phyloP scores from a whole-genome alignment of 257 asterid species.

The Forsythia suspensa region DNA sequence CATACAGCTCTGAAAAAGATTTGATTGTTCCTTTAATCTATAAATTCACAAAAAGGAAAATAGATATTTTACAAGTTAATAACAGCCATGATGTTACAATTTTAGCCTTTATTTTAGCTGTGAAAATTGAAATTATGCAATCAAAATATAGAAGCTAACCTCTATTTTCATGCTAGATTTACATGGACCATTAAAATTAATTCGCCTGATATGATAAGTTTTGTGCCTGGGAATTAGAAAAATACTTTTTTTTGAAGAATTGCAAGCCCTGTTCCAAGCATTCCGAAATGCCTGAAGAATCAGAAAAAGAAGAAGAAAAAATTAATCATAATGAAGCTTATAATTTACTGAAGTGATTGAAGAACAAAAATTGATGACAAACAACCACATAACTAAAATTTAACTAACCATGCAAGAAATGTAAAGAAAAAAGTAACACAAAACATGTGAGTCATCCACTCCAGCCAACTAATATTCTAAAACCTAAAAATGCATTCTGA shows the following conservation, averaged over 20 bases:
- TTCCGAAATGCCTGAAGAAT: slow-evolving; percentile 62
- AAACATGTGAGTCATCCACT: no score
- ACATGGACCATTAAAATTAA: no score
- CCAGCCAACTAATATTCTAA: no score
- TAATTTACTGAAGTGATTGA: no score
- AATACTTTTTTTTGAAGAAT: slow-evolving; percentile 33
- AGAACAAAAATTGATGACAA: background rate
- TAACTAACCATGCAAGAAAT: slow-evolving; percentile 7
- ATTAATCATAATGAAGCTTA: slow-evolving; percentile 6
- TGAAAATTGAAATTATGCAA: no score
- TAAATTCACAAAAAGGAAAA: background rate
- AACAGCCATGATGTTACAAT: background rate
- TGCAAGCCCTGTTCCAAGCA: slow-evolving; percentile 79
- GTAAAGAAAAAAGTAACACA: no score
- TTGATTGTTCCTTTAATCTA: slow-evolving; percentile 71
- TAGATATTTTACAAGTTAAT: background rate
- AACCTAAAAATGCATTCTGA: no score
- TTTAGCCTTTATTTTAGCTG: no score
- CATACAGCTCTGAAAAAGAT: slow-evolving; percentile 56
- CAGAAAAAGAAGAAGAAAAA: background rate
- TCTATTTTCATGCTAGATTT: no score
- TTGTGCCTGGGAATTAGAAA: background rate
- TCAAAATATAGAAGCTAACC: no score
- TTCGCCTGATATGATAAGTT: no score
- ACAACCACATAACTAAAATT: slow-evolving; percentile 18